These are phyloP conservation scores for Penicillium hesseltinei DNA, from an alignment of 2,329 filamentous ascomycete genomes.

Conservation along the genomic window DNA sequence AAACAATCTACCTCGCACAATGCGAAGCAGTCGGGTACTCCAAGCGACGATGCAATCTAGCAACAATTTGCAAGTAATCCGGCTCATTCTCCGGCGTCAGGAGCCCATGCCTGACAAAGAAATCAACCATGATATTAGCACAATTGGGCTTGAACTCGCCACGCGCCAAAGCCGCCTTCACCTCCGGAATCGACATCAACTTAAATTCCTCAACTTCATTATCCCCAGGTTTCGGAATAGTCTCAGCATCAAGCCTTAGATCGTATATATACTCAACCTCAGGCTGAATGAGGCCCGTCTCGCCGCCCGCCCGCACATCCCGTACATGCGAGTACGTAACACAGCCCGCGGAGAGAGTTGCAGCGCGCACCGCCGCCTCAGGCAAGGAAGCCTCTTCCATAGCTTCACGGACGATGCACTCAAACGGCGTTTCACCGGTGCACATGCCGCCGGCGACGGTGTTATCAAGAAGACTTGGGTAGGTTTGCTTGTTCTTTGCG, in stretches of 20 bases:
- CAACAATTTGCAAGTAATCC: slow-evolving; percentile 71
- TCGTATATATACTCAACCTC: slow-evolving; percentile 93
- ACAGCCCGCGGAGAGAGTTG: slow-evolving; percentile 61
- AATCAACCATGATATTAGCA: slow-evolving; percentile 78
- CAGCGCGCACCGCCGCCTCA: slow-evolving; percentile 63
- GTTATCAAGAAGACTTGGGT: slow-evolving; percentile 90
- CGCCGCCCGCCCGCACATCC: slow-evolving; percentile 71
- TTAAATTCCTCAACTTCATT: slow-evolving; percentile 85
- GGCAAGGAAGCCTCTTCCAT: slow-evolving; percentile 85
- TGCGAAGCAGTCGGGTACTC: slow-evolving; percentile 69
- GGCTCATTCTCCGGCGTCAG: slow-evolving; percentile 76
- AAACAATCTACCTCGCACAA: slow-evolving; percentile 13
- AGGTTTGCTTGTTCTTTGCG: slow-evolving; percentile 76
- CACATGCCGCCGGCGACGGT: slow-evolving; percentile 84
- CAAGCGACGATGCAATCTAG: slow-evolving; percentile 72
- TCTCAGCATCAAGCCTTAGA: slow-evolving; percentile 67
- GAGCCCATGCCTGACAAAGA: slow-evolving; percentile 82
- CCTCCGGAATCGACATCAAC: slow-evolving; percentile 73
- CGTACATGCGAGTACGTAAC: slow-evolving; percentile 85
- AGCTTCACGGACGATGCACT: slow-evolving; percentile 79
- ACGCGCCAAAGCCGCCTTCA: slow-evolving; percentile 64
- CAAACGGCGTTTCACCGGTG: slow-evolving; percentile 75
- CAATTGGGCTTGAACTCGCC: slow-evolving; percentile 94
- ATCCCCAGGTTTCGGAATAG: slow-evolving; percentile 74
- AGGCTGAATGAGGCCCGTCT: slow-evolving; percentile 79